These are phyloP conservation scores for Reticulascus tulasneorum DNA, from an alignment of 2,329 filamentous ascomycete species.

Conservation along the genomic window DNA sequence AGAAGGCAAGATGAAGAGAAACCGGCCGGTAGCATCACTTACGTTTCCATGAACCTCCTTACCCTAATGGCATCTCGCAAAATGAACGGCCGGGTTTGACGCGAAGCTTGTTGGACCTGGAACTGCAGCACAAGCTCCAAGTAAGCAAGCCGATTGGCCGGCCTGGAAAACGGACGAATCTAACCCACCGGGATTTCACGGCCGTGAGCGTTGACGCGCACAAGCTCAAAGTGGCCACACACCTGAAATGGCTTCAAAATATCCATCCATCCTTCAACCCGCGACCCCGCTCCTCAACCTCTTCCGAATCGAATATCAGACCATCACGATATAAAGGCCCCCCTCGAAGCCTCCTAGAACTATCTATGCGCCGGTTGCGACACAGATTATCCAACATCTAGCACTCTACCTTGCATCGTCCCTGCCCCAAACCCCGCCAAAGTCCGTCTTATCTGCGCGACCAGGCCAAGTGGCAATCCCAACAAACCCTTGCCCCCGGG, in stretches of 20 bases:
- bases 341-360: not conserved
- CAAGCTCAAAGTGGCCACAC: conserved; percentile 6
- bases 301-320: not conserved
- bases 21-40: too few relatives aligned
- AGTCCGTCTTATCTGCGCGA: not conserved
- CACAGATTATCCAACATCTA: not conserved
- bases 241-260: not conserved
- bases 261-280: not conserved
- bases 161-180: conserved; percentile 2
- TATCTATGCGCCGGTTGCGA: not conserved
- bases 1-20: too few relatives aligned
- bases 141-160: conserved; percentile 6
- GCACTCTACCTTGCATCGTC: not conserved
- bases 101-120: conserved; percentile 9
- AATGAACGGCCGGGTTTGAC: too few relatives aligned
- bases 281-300: not conserved
- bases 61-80: too few relatives aligned
- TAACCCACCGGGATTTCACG: conserved; percentile 10
- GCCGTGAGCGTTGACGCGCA: conserved; percentile 12
- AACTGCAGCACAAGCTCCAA: conserved; percentile 13
- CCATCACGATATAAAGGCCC: not conserved
- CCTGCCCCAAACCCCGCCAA: not conserved
- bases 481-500: conserved; percentile 1
- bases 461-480: conserved; percentile 12
- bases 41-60: too few relatives aligned